Evolutionary conservation across 108 stramenopile species (phyloP).

Genomic region (Cyclotella distinguenda): DNA sequence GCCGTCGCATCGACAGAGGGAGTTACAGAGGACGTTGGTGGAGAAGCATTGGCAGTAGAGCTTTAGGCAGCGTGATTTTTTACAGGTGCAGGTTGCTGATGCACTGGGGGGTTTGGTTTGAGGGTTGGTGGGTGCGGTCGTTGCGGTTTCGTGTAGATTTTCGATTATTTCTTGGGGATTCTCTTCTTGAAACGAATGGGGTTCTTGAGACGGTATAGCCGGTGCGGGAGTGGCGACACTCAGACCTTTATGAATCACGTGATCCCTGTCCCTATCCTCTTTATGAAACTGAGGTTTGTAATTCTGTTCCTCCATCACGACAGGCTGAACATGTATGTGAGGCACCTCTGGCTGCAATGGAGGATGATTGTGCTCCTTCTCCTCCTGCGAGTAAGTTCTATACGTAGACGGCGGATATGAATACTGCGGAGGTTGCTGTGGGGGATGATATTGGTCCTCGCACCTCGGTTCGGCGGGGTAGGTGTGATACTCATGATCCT

Average conservation of each 20-base stretch:
- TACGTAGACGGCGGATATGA: neutral
- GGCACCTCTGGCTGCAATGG: neutral
- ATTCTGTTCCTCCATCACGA: neutral
- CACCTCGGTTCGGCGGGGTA: neutral
- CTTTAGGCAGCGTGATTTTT: slow-evolving; percentile 95
- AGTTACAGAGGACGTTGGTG: slow-evolving; percentile 61
- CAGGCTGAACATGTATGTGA: neutral
- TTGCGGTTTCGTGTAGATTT: too few relatives aligned
- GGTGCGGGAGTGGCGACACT: too few relatives aligned
- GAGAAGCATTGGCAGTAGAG: slow-evolving; percentile 98
- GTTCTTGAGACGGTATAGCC: too few relatives aligned
- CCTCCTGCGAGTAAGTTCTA: neutral
- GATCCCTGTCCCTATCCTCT: neutral
- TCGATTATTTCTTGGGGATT: too few relatives aligned
- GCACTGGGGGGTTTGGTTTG: neutral
- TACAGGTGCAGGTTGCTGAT: slow-evolving; percentile 89
- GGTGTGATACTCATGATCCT: neutral
- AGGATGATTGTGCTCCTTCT: neutral
- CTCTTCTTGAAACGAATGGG: too few relatives aligned
- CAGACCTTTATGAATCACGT: too few relatives aligned
- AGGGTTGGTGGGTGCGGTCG: neutral
- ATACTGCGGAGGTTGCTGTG: neutral
- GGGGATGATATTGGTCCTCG: neutral
- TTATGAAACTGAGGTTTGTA: slow-evolving; percentile 5
- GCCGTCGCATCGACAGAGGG: slow-evolving; percentile 64